phyloP scores from a whole-genome alignment of 257 asterid genomes.

The Cinchona pubescens region DNA sequence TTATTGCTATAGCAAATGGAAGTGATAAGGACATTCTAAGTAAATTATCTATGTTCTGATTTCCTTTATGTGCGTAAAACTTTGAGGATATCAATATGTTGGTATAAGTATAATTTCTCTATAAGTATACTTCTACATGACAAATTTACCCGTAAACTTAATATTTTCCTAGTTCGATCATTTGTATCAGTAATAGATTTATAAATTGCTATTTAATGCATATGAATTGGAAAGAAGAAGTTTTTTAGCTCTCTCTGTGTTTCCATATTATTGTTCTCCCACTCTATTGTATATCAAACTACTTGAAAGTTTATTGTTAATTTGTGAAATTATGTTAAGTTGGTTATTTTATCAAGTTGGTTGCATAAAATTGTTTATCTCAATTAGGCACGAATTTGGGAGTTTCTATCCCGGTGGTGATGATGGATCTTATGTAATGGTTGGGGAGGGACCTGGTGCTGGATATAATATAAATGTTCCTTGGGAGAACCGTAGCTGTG shows the following conservation, averaged over 20 bases:
- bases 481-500: conserved; percentile 76
- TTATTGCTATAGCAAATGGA: background rate
- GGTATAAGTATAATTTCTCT: no score
- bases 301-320: background rate
- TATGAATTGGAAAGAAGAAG: no score
- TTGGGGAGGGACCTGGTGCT: conserved; percentile 80
- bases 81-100: background rate
- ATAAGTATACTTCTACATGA: background rate
- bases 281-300: conserved; percentile 2
- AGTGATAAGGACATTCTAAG: background rate
- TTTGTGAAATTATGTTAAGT: background rate
- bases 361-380: conserved; percentile 13
- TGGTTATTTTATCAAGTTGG: conserved; percentile 4
- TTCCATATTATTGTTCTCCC: background rate
- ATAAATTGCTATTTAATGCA: no score
- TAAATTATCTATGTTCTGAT: background rate
- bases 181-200: background rate
- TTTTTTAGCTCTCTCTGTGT: background rate
- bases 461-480: conserved; percentile 96
- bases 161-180: no score
- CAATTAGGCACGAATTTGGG: conserved; percentile 68
- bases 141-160: no score
- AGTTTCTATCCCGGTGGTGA: conserved; percentile 72
- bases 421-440: conserved; percentile 75
- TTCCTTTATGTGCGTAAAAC: background rate